Evolutionary conservation across 2,329 filamentous ascomycete species (phyloP).

Genomic region (Seiridium cupressi): DNA sequence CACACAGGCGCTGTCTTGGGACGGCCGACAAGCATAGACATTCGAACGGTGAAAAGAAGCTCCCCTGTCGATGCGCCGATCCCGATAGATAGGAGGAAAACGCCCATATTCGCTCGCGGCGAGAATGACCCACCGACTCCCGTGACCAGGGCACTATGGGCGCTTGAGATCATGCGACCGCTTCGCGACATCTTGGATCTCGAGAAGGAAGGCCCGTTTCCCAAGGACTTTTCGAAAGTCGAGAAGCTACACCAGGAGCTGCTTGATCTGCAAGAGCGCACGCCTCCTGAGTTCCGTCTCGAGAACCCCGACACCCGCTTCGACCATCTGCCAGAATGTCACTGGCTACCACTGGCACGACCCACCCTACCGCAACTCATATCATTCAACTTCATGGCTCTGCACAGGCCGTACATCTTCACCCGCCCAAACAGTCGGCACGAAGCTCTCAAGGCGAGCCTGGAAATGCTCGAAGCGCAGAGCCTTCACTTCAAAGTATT

Average conservation of each 20-base stretch:
- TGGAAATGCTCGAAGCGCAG: conserved; percentile 56
- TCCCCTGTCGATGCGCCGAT: conserved; percentile 53
- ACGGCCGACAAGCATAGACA: conserved; percentile 55
- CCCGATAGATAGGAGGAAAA: conserved; percentile 44
- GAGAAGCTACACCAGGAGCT: conserved; percentile 53
- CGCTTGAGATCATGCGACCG: conserved; percentile 43
- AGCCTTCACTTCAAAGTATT: conserved; percentile 46
- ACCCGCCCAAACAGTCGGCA: conserved; percentile 51
- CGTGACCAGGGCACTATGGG: conserved; percentile 52
- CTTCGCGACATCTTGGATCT: conserved; percentile 54
- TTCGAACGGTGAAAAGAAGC: conserved; percentile 42
- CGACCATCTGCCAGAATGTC: conserved; percentile 50
- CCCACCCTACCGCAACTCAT: conserved; percentile 45
- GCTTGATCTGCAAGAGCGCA: conserved; percentile 43
- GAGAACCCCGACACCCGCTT: conserved; percentile 57
- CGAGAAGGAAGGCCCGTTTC: conserved; percentile 54
- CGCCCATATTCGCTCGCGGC: conserved; percentile 45
- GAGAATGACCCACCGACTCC: conserved; percentile 55
- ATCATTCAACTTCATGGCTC: conserved; percentile 55
- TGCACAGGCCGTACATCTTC: conserved; percentile 63
- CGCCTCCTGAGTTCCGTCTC: conserved; percentile 52
- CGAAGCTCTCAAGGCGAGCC: conserved; percentile 53
- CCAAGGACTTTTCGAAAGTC: conserved; percentile 52
- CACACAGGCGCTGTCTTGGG: conserved; percentile 53
- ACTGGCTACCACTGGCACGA: conserved; percentile 49